phyloP scores from a whole-genome alignment of 2,329 filamentous ascomycete species.

The Pseudogymnoascus sp. region DNA sequence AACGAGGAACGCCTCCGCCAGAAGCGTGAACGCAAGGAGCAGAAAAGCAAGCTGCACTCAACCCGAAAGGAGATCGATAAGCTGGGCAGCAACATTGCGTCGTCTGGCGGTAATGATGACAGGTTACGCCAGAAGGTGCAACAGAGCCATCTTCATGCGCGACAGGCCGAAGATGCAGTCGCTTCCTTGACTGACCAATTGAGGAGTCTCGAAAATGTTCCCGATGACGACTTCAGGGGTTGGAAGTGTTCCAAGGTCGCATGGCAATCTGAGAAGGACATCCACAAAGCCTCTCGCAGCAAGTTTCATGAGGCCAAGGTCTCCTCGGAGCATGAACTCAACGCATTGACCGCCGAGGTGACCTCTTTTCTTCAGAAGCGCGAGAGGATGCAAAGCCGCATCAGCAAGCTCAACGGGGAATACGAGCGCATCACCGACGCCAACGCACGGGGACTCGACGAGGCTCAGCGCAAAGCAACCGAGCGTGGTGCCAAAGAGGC shows the following conservation, averaged over 20 bases:
- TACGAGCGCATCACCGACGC: constrained; percentile 62
- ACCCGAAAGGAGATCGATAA: constrained; percentile 68
- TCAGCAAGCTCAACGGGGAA: constrained; percentile 65
- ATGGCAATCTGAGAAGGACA: constrained; percentile 40
- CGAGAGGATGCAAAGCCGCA: constrained; percentile 63
- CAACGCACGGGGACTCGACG: constrained; percentile 45
- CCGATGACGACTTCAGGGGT: constrained; percentile 46
- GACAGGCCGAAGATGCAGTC: constrained; percentile 53
- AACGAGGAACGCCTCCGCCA: constrained; percentile 60
- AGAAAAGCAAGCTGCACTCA: constrained; percentile 58
- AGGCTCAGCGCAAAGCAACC: constrained; percentile 26
- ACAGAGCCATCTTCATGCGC: constrained; percentile 67
- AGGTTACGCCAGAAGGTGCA: constrained; percentile 66
- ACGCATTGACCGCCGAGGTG: constrained; percentile 56
- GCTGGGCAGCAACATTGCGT: constrained; percentile 56
- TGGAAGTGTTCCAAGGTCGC: constrained; percentile 48
- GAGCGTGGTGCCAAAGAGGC: constrained; percentile 22
- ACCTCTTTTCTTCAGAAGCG: constrained; percentile 55
- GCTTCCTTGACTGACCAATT: constrained; percentile 48
- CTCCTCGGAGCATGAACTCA: constrained; percentile 53
- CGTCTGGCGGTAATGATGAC: constrained; percentile 65
- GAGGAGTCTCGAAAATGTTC: constrained; percentile 55
- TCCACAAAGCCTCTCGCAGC: constrained; percentile 33
- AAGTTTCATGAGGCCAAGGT: constrained; percentile 56
- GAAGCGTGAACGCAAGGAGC: constrained; percentile 65